Evolutionary conservation across 495 filamentous ascomycete genomes (phyloP), one percentile per base, ranked within the genome.

Genomic region (Sordaria brevicollis): DNA sequence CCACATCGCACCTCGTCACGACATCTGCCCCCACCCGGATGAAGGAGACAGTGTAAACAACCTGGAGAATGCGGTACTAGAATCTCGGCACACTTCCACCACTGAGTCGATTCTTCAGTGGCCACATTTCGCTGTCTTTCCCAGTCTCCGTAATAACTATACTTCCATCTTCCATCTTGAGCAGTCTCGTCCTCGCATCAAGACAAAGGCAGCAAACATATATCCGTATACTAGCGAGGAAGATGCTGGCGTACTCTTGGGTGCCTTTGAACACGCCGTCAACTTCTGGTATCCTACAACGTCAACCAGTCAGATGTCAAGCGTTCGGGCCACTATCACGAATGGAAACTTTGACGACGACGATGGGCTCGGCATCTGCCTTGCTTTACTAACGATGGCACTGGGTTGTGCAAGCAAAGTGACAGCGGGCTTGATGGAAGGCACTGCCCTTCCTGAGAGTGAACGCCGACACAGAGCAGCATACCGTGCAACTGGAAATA

Each of bases 271-370:
- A 37, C 66, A 71, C 7, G 70, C 69, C 57, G 74, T 79, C n/a
- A 80, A 80, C 70, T 80, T 80, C 65, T 79, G 77, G 77, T 80
- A 80, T 73, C 79, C 79, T 9, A 76, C 73, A 29, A 72, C 76
- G 67, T 74, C 72, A 25, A 69, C 67, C 62, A 15, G 49, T 21
- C 77, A 76, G 29, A 62, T 80, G 21, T 66, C 71, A 3, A 38
- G 65, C 34, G 49, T 74, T 3, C 74, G 72, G 10, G 33, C 66
- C 17, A 73, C 69, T 4, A 69, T 76, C 3, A 35, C 65, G 31
- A 71, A 69, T 41, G 74, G 72, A 6, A 67, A 66, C 19, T 69
- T 65, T 33, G 75, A 74, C 29, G 72, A 76, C 1, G 25, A 57
- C 38, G 66, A 70, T n/a, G 68, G 65, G 10, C 71, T 69, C 10